Conservation (phyloP, 768 basidiomycete genomes). For the Chalciporus chontae region DNA sequence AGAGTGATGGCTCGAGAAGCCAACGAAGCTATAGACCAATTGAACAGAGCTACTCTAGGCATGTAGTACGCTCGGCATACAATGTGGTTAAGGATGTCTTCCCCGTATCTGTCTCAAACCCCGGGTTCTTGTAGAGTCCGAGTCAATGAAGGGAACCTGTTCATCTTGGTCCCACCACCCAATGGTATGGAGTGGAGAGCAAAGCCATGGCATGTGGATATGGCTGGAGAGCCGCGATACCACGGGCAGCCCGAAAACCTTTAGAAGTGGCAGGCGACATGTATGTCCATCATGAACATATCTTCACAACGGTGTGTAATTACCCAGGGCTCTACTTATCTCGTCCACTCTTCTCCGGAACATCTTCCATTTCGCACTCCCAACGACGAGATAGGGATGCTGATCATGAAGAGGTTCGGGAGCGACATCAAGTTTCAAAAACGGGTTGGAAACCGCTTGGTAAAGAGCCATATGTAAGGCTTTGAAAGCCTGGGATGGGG, state of each 20-base stretch:
- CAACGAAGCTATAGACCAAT: constrained; percentile 47
- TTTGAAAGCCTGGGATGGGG: constrained; percentile 65
- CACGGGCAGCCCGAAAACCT: constrained; percentile 28
- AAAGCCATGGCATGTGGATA: constrained; percentile 16
- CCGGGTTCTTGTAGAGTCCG: constrained; percentile 58
- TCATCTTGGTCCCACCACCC: constrained; percentile 49
- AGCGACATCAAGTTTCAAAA: constrained; percentile 61
- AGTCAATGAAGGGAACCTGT: constrained; percentile 77
- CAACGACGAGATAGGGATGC: constrained; percentile 53
- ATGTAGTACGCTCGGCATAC: constrained; percentile 3
- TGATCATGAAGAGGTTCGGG: constrained; percentile 49
- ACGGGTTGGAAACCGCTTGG: constrained; percentile 79
- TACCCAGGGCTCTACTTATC: constrained; percentile 59
- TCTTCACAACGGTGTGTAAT: constrained; percentile 25
- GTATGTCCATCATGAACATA: not conserved
- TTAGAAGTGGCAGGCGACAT: not conserved
- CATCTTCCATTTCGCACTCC: constrained; percentile 62
- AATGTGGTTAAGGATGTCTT: constrained; percentile 21
- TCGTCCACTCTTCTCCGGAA: constrained; percentile 75
- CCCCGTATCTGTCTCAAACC: constrained; percentile 96
- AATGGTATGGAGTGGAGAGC: constrained; percentile 8
- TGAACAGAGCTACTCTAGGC: constrained; percentile 45
- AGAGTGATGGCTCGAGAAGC: constrained; percentile 76
- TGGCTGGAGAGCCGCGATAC: constrained; percentile 24
- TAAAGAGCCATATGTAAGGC: constrained; percentile 89